Percentiles rank a stretch among this genome's conserved stretches.
phyloP scores from a whole-genome alignment of 805 yeast genomes.

The Monosporozyma solicola region DNA sequence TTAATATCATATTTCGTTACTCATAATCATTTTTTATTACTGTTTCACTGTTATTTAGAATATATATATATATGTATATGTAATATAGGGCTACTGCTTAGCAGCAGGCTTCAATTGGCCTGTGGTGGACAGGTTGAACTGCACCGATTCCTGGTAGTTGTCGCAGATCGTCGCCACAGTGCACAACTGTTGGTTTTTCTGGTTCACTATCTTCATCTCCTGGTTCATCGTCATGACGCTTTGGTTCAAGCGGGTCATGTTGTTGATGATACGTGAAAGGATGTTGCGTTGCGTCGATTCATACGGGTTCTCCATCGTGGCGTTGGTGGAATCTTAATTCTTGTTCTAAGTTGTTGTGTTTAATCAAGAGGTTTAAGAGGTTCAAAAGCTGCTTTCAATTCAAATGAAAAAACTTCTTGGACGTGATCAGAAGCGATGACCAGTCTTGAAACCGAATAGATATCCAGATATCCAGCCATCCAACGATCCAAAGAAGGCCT shows the following conservation, averaged over 20 bases:
- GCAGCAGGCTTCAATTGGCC: conserved; percentile 38
- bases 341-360: neutral
- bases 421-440: neutral
- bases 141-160: conserved; percentile 59
- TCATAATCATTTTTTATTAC: neutral
- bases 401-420: neutral
- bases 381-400: neutral
- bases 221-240: conserved; percentile 58
- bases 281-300: conserved; percentile 73
- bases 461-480: no score
- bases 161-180: conserved; percentile 72
- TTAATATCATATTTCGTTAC: neutral
- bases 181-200: conserved; percentile 60
- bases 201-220: conserved; percentile 50
- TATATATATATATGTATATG: neutral
- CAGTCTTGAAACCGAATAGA: neutral
- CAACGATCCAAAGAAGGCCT: no score
- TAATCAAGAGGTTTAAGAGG: neutral
- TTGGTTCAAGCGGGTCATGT: conserved; percentile 67
- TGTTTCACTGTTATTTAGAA: neutral
- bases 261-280: conserved; percentile 64
- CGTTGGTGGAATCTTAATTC: neutral
- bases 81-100: neutral
- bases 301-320: conserved; percentile 72
- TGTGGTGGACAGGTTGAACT: conserved; percentile 60